These are phyloP conservation scores for Trebouxia gelatinosa DNA, from an alignment of 163 green algal species.

Conservation along the genomic window DNA sequence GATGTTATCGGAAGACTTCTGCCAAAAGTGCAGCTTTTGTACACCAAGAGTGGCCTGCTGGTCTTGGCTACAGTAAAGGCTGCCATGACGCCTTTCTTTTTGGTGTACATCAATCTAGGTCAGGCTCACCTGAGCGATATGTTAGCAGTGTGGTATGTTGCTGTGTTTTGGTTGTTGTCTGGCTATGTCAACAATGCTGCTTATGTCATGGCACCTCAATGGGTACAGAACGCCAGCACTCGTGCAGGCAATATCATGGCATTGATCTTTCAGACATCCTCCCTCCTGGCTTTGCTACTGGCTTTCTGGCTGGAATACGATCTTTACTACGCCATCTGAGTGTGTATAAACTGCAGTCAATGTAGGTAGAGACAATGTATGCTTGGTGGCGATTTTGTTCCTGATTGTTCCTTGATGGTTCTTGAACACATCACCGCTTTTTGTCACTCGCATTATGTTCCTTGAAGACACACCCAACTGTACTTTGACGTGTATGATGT, in stretches of 20 bases:
- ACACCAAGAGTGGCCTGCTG: constrained; percentile 33
- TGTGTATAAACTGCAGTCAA: neutral
- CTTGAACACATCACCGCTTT: neutral
- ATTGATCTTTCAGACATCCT: constrained; percentile 66
- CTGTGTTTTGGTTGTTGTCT: constrained; percentile 59
- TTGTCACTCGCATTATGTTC: neutral
- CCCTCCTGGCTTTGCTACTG: constrained; percentile 60
- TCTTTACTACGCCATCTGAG: neutral
- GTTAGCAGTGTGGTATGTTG: constrained; percentile 48
- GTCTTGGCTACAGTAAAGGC: neutral
- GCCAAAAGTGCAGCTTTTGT: constrained; percentile 19
- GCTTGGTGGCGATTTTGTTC: too few species aligned
- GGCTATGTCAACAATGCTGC: constrained; percentile 75
- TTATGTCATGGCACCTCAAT: constrained; percentile 63
- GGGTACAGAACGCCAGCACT: constrained; percentile 47
- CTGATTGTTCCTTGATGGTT: too few species aligned
- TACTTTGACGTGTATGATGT: too few species aligned
- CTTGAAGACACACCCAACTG: neutral
- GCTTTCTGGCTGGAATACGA: constrained; percentile 37
- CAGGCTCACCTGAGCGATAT: constrained; percentile 38
- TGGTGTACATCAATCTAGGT: constrained; percentile 41
- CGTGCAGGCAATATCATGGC: constrained; percentile 66
- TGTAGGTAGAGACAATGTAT: neutral
- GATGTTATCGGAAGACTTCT: constrained; percentile 56
- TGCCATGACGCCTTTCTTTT: constrained; percentile 36